Evolutionary conservation across 2,329 filamentous ascomycete species (phyloP), one percentile per base, ranked within the genome.

Genomic region (Diaporthe vexans): DNA sequence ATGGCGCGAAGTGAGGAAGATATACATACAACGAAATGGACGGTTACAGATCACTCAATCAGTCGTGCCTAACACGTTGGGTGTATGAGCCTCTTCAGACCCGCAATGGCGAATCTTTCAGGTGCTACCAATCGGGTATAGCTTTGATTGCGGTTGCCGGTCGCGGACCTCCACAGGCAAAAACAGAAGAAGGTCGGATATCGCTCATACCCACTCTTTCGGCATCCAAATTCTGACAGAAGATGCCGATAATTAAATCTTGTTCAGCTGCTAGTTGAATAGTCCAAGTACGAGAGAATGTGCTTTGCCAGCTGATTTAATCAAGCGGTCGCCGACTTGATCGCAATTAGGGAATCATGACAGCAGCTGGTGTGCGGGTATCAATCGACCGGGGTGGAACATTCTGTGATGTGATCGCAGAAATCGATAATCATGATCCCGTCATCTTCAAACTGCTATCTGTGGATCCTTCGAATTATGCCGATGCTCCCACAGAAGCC

Each of bases 381-480:
- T 74, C 74, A 19, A 76, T 75, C 13, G 79, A 91, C 85, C 88
- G 91, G 76, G 91, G 91, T 74, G 91, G 91, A 63, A 93, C 91
- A 40, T 93, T 93, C 81, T 92, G 91, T 57, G 91, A 93, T 80
- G 91, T 80, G 87, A 92, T 26, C 89, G 91, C 76, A 91, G 91
- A 77, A 88, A 90, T 33, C 89, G 90, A 76, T 87, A 86, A 35
- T 85, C 86, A 90, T 81, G 91, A 93, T 81, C 91, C 93, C 78
- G 85, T 93, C 46, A 81, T 93, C 69, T 91, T 94, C 81, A 94
- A 94, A 81, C 86, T 93, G 0, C 87, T 93, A 35, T 93, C 91
- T 0, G 91, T 91, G 76, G 91, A 93, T 78, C 92, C 91, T 0
- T 83, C 85, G 35, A 92, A 93, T 80, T 93, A 94, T 81, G 84